A percentile compares a stretch with the other conserved stretches of the same genome.
Conservation (phyloP, 2,329 filamentous ascomycete genomes). For the Epichloe typhina region DNA sequence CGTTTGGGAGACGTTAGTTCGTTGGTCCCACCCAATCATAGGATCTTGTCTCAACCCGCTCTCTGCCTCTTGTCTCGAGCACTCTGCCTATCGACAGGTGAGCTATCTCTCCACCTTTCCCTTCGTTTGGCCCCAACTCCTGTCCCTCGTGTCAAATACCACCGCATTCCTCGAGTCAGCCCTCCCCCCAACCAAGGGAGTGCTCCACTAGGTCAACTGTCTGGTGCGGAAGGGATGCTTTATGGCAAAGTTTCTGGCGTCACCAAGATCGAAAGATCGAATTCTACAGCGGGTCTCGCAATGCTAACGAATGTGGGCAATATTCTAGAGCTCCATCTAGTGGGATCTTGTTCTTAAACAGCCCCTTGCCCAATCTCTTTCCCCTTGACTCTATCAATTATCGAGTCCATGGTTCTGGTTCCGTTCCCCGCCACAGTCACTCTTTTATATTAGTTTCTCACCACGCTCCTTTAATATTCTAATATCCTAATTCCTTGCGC, state of each 20-base stretch:
- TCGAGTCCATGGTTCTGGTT: slow-evolving; percentile 30
- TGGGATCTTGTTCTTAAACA: slow-evolving; percentile 33
- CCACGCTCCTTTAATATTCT: slow-evolving; percentile 46
- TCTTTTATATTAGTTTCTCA: slow-evolving; percentile 39
- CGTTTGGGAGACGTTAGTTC: slow-evolving; percentile 52
- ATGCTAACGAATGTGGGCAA: slow-evolving; percentile 18
- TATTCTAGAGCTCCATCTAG: slow-evolving; percentile 27
- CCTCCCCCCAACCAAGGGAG: slow-evolving; percentile 18
- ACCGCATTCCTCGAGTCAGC: slow-evolving; percentile 15
- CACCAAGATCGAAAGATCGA: slow-evolving; percentile 11
- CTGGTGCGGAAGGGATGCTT: slow-evolving; percentile 6
- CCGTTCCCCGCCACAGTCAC: slow-evolving; percentile 40
- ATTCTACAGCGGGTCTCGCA: slow-evolving; percentile 10
- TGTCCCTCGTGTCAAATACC: slow-evolving; percentile 11
- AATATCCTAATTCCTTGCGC: slow-evolving; percentile 35
- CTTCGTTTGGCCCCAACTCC: not conserved
- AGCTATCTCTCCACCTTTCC: slow-evolving; percentile 23
- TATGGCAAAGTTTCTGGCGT: slow-evolving; percentile 9
- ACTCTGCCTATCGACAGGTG: slow-evolving; percentile 35
- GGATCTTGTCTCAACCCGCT: slow-evolving; percentile 33
- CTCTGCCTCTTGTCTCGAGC: slow-evolving; percentile 25
- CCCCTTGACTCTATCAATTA: slow-evolving; percentile 15
- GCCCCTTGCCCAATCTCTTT: slow-evolving; percentile 32
- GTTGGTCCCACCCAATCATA: slow-evolving; percentile 42
- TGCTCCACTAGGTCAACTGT: slow-evolving; percentile 7